Conservation (phyloP, 2,329 filamentous ascomycete species). For the Trichoderma citrinoviride region DNA sequence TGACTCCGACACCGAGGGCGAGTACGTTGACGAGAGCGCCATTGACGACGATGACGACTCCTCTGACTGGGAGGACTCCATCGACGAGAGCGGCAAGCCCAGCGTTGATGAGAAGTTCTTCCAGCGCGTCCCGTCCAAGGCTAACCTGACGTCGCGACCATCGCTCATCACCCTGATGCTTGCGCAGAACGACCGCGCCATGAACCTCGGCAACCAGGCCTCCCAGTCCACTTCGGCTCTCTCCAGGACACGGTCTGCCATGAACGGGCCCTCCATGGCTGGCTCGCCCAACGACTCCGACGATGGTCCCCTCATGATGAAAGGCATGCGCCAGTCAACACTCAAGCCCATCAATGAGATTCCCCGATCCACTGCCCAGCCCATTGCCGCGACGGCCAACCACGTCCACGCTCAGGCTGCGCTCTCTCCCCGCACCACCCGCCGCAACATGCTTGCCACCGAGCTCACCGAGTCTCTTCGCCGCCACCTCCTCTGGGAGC, state of each 20-base stretch:
- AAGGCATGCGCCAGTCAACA: slow-evolving; percentile 50
- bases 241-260: slow-evolving; percentile 56
- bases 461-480: slow-evolving; percentile 92
- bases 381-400: slow-evolving; percentile 72
- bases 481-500: slow-evolving; percentile 89
- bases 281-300: slow-evolving; percentile 58
- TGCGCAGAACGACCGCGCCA: slow-evolving; percentile 69
- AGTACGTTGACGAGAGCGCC: slow-evolving; percentile 77
- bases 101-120: slow-evolving; percentile 83
- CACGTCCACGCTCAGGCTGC: slow-evolving; percentile 66
- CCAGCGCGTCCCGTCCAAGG: slow-evolving; percentile 84
- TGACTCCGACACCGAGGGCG: slow-evolving; percentile 47
- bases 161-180: slow-evolving; percentile 90
- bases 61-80: slow-evolving; percentile 63
- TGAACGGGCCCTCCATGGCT: slow-evolving; percentile 44
- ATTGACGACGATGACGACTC: slow-evolving; percentile 70
- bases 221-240: slow-evolving; percentile 67
- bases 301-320: slow-evolving; percentile 63
- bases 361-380: slow-evolving; percentile 67
- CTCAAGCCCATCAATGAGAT: slow-evolving; percentile 59
- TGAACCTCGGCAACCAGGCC: slow-evolving; percentile 65
- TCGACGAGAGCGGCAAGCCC: slow-evolving; percentile 78
- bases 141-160: slow-evolving; percentile 78
- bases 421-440: slow-evolving; percentile 85
- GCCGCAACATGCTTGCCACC: slow-evolving; percentile 91